A percentile compares a stretch with the other conserved stretches of the same genome.
These are phyloP conservation scores for Phytophthora sojae DNA, from an alignment of 352 stramenopile species.

Conservation along the genomic window DNA sequence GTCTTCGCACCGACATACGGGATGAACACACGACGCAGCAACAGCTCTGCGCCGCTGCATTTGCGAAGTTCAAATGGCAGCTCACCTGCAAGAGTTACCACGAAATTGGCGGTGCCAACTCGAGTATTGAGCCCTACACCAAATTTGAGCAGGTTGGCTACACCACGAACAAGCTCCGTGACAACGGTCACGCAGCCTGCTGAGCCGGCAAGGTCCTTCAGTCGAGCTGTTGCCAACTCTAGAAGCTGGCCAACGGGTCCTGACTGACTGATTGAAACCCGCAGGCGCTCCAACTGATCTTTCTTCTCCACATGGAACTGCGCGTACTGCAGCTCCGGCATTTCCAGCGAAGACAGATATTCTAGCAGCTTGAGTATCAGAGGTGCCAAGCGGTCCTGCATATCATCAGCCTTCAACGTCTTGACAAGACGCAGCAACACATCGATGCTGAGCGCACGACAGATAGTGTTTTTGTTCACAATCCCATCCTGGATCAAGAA, in stretches of 20 bases:
- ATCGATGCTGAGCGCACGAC: conserved; percentile 73
- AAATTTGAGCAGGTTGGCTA: conserved; percentile 70
- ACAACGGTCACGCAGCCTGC: conserved; percentile 58
- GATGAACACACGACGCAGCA: conserved; percentile 64
- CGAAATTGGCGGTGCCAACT: conserved; percentile 82
- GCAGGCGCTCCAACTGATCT: conserved; percentile 79
- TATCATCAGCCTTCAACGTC: conserved; percentile 53
- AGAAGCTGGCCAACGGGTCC: conserved; percentile 80
- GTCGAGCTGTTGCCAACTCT: conserved; percentile 58
- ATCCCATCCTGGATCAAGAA: conserved; percentile 80
- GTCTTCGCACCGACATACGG: conserved; percentile 68
- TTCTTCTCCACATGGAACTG: conserved; percentile 90
- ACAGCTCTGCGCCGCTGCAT: conserved; percentile 60
- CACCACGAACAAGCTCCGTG: conserved; percentile 54
- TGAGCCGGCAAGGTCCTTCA: conserved; percentile 61
- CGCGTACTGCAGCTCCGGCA: conserved; percentile 85
- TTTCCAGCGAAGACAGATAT: conserved; percentile 85
- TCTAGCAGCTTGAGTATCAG: conserved; percentile 76
- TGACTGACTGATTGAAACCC: conserved; percentile 78
- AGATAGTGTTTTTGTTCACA: conserved; percentile 71
- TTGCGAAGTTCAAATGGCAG: conserved; percentile 79
- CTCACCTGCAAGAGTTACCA: conserved; percentile 68
- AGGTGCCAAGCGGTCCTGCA: conserved; percentile 63
- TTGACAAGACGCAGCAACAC: conserved; percentile 79
- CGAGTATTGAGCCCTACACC: conserved; percentile 85